Conservation (phyloP, 2,329 filamentous ascomycete genomes). For the Penicillium sp. region DNA sequence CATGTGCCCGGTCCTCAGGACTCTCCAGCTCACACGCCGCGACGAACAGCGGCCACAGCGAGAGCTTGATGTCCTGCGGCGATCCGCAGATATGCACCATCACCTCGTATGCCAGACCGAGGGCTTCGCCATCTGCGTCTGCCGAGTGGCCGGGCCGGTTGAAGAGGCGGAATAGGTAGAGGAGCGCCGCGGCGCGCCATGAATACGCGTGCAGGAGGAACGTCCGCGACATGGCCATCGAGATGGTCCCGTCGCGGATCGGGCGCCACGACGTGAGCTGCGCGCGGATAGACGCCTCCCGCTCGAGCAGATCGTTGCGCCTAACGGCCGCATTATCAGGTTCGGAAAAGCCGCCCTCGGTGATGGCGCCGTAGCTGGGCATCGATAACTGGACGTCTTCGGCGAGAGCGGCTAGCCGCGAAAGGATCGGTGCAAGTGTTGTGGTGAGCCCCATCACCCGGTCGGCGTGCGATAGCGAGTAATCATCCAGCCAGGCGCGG, state of each 20-base stretch:
- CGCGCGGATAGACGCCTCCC: background rate
- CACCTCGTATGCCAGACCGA: background rate
- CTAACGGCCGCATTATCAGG: background rate
- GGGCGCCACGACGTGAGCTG: background rate
- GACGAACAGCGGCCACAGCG: conserved; percentile 1
- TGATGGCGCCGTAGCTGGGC: background rate
- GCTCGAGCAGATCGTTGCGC: background rate
- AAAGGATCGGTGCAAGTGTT: background rate
- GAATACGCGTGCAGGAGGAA: background rate
- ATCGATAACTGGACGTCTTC: background rate
- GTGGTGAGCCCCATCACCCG: conserved; percentile 3
- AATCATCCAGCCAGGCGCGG: background rate
- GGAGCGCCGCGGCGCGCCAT: background rate
- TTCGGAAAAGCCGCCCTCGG: background rate
- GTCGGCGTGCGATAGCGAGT: conserved; percentile 1
- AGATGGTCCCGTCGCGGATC: background rate
- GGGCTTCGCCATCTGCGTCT: background rate
- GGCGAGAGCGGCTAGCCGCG: background rate
- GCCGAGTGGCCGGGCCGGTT: background rate
- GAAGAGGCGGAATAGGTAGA: conserved; percentile 3
- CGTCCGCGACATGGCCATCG: background rate
- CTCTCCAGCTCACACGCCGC: background rate
- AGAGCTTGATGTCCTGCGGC: conserved; percentile 1
- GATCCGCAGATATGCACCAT: background rate
- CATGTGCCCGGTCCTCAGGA: background rate